phyloP scores from a whole-genome alignment of 2,329 filamentous ascomycete species.

The Xenoacremonium recifei region DNA sequence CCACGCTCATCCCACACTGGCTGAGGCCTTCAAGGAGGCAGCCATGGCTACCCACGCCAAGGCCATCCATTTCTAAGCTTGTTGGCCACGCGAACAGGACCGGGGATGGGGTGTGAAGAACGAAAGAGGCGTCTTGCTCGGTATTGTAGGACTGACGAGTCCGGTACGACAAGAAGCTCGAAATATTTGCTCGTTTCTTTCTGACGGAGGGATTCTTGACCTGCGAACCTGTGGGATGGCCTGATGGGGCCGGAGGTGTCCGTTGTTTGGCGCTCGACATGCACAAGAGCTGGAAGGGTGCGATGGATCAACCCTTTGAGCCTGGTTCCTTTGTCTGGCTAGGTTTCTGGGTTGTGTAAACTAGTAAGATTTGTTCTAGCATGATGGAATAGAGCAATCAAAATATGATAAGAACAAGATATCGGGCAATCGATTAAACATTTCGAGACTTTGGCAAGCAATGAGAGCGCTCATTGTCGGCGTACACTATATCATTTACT shows the following conservation, averaged over 20 bases:
- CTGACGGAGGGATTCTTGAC: neutral
- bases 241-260: neutral
- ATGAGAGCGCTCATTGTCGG: neutral
- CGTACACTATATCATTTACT: too few species aligned
- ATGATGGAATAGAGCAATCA: conserved; percentile 26
- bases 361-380: conserved; percentile 29
- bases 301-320: conserved; percentile 20
- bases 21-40: conserved; percentile 99
- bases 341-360: conserved; percentile 28
- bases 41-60: conserved; percentile 96
- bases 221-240: neutral
- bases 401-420: conserved; percentile 12
- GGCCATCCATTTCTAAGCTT: conserved; percentile 84
- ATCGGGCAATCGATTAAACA: conserved; percentile 4
- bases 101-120: conserved; percentile 11
- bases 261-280: neutral
- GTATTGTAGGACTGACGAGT: too few species aligned
- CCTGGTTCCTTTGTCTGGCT: conserved; percentile 17
- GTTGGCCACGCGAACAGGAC: conserved; percentile 2
- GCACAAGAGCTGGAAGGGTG: conserved; percentile 3
- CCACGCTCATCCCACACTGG: conserved; percentile 93
- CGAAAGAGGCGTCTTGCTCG: neutral
- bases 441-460: neutral
- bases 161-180: too few species aligned
- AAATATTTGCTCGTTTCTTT: too few species aligned